These are phyloP conservation scores for Eragrostis tef DNA, from an alignment of 202 grass and related monocot genomes.

Conservation along the genomic window DNA sequence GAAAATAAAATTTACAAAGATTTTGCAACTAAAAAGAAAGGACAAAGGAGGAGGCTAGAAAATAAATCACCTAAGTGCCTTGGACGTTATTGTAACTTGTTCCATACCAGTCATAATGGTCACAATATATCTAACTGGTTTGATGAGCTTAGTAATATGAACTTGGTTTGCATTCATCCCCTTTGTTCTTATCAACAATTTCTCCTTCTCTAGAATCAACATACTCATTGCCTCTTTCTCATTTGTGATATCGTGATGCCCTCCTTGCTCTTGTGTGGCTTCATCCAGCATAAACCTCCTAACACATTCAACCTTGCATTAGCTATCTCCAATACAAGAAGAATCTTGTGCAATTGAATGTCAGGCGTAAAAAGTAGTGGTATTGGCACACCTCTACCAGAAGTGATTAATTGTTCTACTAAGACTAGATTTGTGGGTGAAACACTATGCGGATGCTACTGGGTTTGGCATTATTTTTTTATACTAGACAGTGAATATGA, in stretches of 20 bases:
- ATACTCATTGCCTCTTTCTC: conserved; percentile 56
- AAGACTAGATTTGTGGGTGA: too few relatives aligned
- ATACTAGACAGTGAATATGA: too few relatives aligned
- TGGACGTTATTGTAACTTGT: conserved; percentile 81
- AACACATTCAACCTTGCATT: conserved; percentile 82
- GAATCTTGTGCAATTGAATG: conserved; percentile 18
- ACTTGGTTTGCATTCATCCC: conserved; percentile 47
- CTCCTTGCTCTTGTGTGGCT: conserved; percentile 42
- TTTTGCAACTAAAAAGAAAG: conserved; percentile 11
- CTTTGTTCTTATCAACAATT: conserved; percentile 59
- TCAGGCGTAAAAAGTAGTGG: conserved; percentile 39
- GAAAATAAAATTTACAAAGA: too few relatives aligned
- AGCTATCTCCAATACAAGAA: too few relatives aligned
- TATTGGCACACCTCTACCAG: too few relatives aligned
- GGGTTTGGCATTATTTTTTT: too few relatives aligned
- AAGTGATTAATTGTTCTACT: too few relatives aligned
- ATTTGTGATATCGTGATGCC: conserved; percentile 41
- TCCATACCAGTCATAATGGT: conserved; percentile 65
- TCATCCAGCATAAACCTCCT: conserved; percentile 78
- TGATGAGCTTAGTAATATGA: conserved; percentile 76
- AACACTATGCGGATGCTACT: too few relatives aligned
- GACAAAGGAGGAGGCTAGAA: conserved; percentile 18
- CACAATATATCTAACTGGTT: conserved; percentile 65
- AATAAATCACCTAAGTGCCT: conserved; percentile 71
- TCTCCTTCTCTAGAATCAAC: conserved; percentile 74